Evolutionary conservation across 1,139 yeast genomes (phyloP), one percentile per base, ranked within the genome.

Genomic region (Geotrichum siamense): DNA sequence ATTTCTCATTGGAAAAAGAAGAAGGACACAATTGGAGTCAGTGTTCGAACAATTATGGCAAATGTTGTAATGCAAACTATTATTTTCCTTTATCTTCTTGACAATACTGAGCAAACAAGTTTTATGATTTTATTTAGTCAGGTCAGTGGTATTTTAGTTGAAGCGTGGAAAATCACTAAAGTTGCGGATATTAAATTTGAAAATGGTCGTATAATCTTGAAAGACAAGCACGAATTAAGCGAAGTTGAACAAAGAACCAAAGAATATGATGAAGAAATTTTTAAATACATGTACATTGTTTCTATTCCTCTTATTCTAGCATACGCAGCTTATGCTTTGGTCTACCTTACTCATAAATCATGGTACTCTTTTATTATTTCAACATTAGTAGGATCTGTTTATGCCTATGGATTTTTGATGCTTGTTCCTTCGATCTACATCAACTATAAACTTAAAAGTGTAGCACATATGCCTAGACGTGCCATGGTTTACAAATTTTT

Each of bases 91-190:
- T 67, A 67, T 42, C 51, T 67, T 41, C 34, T 65, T 32, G 71
- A 67, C 48, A 66, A 62, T 47, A 61, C 59, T 40, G 70, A 66
- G n/a, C 62, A 63, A 13, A 66, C 70, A 5, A 64, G 68, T 31
- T 62, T 51, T 45, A 63, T 66, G 68, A 61, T 67, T 32, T 48
- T 67, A 43, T 51, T 60, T 8, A 61, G 68, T 1, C 70, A 67
- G 46, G 69, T 69, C 2, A 45, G 63, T 43, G 69, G 70, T 16
- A 66, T 67, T 30, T 41, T 62, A 15, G 64, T 67, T 6, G 71
- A 67, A 45, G 70, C 69, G 2, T 67, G 71, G 71, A 67, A 67
- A 51, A 63, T 67, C 45, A 65, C 69, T 23, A 67, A 67, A 25
- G 59, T 64, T 10, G 59, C 64, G 3, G 62, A 65, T 38, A 49